Base-by-base conservation (phyloP, 352 stramenopile genomes). In the Phytophthora fragariaefolia region DNA sequence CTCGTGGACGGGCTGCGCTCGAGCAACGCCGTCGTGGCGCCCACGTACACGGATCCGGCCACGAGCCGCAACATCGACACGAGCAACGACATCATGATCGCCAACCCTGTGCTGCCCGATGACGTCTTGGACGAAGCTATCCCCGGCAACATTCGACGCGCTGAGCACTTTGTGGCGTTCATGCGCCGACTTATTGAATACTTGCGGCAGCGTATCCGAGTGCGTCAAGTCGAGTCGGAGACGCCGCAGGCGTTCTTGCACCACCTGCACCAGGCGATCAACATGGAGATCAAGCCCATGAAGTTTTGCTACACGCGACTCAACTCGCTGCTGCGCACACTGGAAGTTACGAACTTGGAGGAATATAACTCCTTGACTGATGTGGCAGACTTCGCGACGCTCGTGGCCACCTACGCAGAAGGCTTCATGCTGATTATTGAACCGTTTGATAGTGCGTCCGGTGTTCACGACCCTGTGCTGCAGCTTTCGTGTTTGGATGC, bases 351-450 rank as follows among this genome's bases (percentile, higher is more conserved):
- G 6, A 98, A 99, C 65, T 77, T 99, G 20, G 97, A 99, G 68
- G 97, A 99, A 69, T 99, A 93, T 62, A 97, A 97, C 47, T 85
- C 96, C 5, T 77, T 99, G 28, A 93, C 89, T 5, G 90, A 98
- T 30, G 95, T 99, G 9, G 97, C 97, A 1, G 97, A 99, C 67
- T 99, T 99, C 82, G 94, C 96, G 13, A 99, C 96, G 20, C 75
- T 99, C 4, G 83, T 99, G 6, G 89, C 96, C 6, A 99, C 97
- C 1, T 99, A 99, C 73, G 91, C 87, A 0, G 96, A 99, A 52
- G 98, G 97, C 1, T 99, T 99, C 76, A 98, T 98, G 66, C 89
- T 99, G 15, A 98, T 99, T 58, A 96, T 99, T 62, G 97, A 99
- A 64, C 97, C 97, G 1, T 98, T 97, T 65, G 94, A 97, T 46